Evolutionary conservation across 2,329 filamentous ascomycete genomes (phyloP).

Genomic region (Clarireedia homoeocarpa): DNA sequence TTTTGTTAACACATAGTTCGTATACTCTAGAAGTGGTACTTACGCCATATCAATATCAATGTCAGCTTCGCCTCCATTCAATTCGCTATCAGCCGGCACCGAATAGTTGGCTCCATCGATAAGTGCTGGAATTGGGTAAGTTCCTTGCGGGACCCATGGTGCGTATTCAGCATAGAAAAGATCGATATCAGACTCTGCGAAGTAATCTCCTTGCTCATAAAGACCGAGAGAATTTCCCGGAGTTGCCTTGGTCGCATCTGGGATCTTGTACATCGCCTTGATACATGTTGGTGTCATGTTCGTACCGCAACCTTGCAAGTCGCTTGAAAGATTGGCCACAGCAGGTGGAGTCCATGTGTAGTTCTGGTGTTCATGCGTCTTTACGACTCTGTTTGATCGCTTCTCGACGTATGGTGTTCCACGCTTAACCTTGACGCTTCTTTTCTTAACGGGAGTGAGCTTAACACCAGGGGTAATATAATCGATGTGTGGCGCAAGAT

Average conservation of each 20-base stretch:
- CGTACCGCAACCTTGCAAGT: conserved; percentile 11
- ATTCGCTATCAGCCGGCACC: conserved; percentile 3
- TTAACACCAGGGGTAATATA: conserved; percentile 40
- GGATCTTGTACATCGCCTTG: conserved; percentile 29
- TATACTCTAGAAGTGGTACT: neutral
- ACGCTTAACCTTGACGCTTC: conserved; percentile 12
- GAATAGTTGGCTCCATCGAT: conserved; percentile 20
- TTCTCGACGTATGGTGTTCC: neutral
- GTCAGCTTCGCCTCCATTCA: conserved; percentile 21
- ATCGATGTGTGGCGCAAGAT: conserved; percentile 36
- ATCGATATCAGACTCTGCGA: conserved; percentile 15
- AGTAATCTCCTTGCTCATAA: conserved; percentile 17
- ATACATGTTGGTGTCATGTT: conserved; percentile 21
- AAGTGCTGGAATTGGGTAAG: conserved; percentile 15
- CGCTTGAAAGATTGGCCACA: conserved; percentile 3
- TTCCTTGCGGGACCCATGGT: conserved; percentile 14
- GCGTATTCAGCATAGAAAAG: conserved; percentile 11
- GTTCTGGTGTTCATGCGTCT: neutral
- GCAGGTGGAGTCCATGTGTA: neutral
- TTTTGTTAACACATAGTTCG: neutral
- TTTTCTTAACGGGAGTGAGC: conserved; percentile 15
- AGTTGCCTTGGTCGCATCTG: conserved; percentile 9
- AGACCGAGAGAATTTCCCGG: conserved; percentile 11
- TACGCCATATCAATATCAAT: conserved; percentile 33
- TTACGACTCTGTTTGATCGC: conserved; percentile 1